Conservation (phyloP, 2,329 filamentous ascomycete genomes). For the Cladosporium velox region DNA sequence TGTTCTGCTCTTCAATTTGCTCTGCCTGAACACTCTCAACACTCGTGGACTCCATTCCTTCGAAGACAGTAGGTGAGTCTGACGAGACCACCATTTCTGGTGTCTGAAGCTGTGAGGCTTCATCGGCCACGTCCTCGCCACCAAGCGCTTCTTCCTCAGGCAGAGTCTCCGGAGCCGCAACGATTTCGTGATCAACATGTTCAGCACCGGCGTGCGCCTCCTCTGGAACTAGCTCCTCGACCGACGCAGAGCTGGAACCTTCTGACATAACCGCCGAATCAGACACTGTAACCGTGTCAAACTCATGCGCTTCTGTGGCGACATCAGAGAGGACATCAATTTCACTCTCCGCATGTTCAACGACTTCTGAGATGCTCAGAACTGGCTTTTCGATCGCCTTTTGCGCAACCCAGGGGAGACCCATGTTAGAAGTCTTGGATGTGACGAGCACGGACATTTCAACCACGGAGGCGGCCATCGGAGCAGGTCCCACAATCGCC, state of each 20-base stretch:
- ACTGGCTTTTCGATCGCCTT: neutral
- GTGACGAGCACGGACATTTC: neutral
- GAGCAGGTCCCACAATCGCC: neutral
- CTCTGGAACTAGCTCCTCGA: neutral
- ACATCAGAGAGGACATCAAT: neutral
- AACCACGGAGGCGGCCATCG: neutral
- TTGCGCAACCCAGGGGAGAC: too few relatives aligned
- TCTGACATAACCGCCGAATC: neutral
- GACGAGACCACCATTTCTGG: neutral
- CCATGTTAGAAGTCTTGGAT: neutral
- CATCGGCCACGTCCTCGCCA: neutral
- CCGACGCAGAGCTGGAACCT: neutral
- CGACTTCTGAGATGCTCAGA: too few relatives aligned
- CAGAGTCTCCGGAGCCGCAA: neutral
- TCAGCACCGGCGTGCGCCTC: neutral
- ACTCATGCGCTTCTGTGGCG: neutral
- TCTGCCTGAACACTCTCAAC: neutral
- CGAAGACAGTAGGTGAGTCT: neutral
- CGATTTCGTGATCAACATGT: neutral
- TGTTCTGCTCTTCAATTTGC: neutral
- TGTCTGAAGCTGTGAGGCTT: too few relatives aligned
- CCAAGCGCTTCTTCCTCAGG: neutral
- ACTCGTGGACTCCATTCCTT: neutral
- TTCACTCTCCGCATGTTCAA: neutral
- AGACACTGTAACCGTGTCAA: neutral